A percentile compares a stretch with the other conserved stretches of the same genome.
Evolutionary conservation across 129 eudicot species (phyloP).

Genomic region (Flaveria ramosissima): DNA sequence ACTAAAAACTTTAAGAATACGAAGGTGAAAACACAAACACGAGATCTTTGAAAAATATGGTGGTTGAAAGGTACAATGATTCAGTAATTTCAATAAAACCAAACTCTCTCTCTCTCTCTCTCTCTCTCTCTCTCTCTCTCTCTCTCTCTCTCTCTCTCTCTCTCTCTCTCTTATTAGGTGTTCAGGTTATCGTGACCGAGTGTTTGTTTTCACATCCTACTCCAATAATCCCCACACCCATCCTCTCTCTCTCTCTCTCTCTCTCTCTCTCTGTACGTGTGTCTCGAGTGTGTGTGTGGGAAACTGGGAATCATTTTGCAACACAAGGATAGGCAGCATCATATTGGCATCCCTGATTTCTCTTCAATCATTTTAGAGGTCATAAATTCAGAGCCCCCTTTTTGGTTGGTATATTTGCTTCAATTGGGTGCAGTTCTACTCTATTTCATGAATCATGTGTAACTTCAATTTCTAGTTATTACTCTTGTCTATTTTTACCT

Average conservation of each 20-base stretch:
- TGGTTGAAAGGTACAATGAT: constrained; percentile 28
- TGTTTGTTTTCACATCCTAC: constrained; percentile 17
- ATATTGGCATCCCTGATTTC: neutral
- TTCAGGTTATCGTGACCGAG: constrained; percentile 30
- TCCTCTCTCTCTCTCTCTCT: constrained; percentile 24
- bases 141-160: neutral
- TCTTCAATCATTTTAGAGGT: constrained; percentile 35
- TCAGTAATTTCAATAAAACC: constrained; percentile 19
- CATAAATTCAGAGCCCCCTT: constrained; percentile 28
- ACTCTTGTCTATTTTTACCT: neutral
- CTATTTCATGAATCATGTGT: constrained; percentile 32
- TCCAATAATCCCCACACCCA: constrained; percentile 21
- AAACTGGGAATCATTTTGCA: constrained; percentile 12
- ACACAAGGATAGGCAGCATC: constrained; percentile 25
- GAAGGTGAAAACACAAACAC: neutral
- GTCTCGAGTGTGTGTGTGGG: neutral
- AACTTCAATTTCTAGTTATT: constrained; percentile 20
- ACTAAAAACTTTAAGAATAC: no score
- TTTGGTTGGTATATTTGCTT: constrained; percentile 10
- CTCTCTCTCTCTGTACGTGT: constrained; percentile 7
- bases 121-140: neutral
- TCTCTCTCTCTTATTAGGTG: constrained; percentile 6
- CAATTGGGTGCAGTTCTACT: constrained; percentile 34
- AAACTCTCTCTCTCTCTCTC: constrained; percentile 1
- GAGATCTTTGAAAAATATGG: constrained; percentile 31